These are phyloP conservation scores for Kazachstania kunashirensis DNA, from an alignment of 805 yeast species.

Conservation along the genomic window DNA sequence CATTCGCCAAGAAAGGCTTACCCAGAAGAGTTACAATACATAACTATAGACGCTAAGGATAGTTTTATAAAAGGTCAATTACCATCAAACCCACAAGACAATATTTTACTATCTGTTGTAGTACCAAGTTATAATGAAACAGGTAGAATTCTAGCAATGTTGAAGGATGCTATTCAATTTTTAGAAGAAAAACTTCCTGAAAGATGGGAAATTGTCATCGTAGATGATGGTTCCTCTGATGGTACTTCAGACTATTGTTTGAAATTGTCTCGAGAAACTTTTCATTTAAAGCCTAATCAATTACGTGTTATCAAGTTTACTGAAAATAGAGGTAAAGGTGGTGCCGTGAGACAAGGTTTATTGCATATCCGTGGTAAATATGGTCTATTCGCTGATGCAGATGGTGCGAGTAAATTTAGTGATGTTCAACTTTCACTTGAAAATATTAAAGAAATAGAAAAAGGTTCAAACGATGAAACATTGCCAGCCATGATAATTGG, in stretches of 20 bases:
- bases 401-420: conserved; percentile 81
- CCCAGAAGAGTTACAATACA: conserved; percentile 44
- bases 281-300: conserved; percentile 43
- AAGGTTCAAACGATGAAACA: conserved; percentile 12
- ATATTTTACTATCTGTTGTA: conserved; percentile 59
- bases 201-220: conserved; percentile 59
- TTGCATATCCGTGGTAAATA: conserved; percentile 62
- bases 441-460: conserved; percentile 30
- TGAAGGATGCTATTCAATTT: conserved; percentile 55
- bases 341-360: conserved; percentile 93
- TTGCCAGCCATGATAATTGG: conserved; percentile 70
- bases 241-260: conserved; percentile 68
- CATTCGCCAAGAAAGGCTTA: conserved; percentile 54
- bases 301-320: conserved; percentile 62
- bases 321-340: conserved; percentile 86
- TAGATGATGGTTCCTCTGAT: conserved; percentile 89
- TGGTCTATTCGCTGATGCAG: conserved; percentile 91
- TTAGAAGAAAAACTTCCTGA: conserved; percentile 32
- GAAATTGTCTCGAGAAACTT: conserved; percentile 38
- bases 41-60: conserved; percentile 36
- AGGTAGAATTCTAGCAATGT: conserved; percentile 56
- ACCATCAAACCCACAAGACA: conserved; percentile 24
- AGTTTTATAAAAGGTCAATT: conserved; percentile 25
- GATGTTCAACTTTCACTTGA: conserved; percentile 50
- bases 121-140: conserved; percentile 94